Base-by-base conservation (phyloP, 1,284 basidiomycete genomes). In the Moesziomyces parantarcticus region DNA sequence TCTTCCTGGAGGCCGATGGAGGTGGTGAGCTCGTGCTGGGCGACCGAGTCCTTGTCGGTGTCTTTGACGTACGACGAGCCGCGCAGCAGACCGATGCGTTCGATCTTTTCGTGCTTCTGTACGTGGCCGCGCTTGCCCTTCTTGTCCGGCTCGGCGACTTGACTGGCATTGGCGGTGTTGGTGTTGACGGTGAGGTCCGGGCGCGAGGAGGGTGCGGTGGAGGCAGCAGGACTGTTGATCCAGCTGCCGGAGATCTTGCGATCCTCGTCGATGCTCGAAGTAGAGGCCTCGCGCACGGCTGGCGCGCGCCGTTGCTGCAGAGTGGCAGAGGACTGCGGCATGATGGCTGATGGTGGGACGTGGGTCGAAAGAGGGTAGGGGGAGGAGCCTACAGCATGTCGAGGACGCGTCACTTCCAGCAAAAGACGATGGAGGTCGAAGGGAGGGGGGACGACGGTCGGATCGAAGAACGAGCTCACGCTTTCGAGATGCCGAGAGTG, bases 1-100 rank as follows among this genome's bases (percentile, higher is more conserved):
- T 79, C 76, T 46, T 52, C 50, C 34, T 75, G 68, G 20, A 78
- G 41, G 10, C 77, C 77, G 18, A 79, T 76, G 22, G 77, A 77
- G 3, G 76, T 75, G 41, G 75, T 75, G 10, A 59, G 46, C 32
- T 70, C 55, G 50, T 72, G 61, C 26, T 62, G 46, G 13, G 43
- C 55, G n/a, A 62, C 58, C 0, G 52, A 50, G 21, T 67, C 64
- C 14, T 62, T 58, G 18, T 66, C 69, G 21, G 44, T 59, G 9
- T 50, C 44, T 18, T 61, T 59, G 57, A 73, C 64, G 40, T 67
- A 62, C n/a, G 64, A 63, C 1, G 70, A 73, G 39, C 70, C 70
- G n/a, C 70, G 59, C 40, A 73, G 56, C 5, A 73, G 58, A 43
- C 68, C 73, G 50, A 75, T 67, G 20, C 63, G 58, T 50, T 70